Evolutionary conservation across 1,139 yeast genomes (phyloP), one percentile per base, ranked within the genome.

Genomic region (Suhomyces yuchorum): DNA sequence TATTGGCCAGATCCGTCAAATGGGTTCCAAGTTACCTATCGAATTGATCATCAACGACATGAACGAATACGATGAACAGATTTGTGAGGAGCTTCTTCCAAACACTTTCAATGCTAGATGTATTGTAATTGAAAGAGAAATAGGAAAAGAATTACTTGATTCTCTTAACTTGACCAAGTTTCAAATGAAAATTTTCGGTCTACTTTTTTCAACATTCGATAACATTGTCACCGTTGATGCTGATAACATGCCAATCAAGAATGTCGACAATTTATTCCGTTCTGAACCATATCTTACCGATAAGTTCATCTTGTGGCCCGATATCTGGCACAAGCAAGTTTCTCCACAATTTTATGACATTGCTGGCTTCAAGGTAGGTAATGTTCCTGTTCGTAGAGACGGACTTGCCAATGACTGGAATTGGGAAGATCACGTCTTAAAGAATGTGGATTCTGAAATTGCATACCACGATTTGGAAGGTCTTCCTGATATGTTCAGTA

Each of bases 241-340:
- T 2, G 75, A 69, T 51, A 68, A 63, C 50, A 57, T 70, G 50
- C 70, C 76, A 1, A 55, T 71, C 33, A 60, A 59, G 46, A 68
- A 70, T 46, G 63, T 71, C 1, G 75, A 71, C 51, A 43, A 51
- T 4, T 54, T 71, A 24, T 46, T 73, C 6, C 47, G 50, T 24
- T 47, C 63, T 8, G 66, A 63, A 37, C 66, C 69, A 1, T 71
- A 58, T 50, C 46, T 63, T 34, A 50, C 63, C n/a, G 56, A 67
- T 1, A 63, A 66, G 32, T 69, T 67, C 57, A 48, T 73, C 5
- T 49, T 72, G 36, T 73, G 77, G 76, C 77, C 76, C 1, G 74
- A 71, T 51, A 53, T 64, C 40, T 71, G 74, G 74, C 72, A 65
- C 36, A 67, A 67, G 51, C 61, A 66, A 6, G 64, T 70, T 1